A percentile compares a stretch with the other conserved stretches of the same genome.
Conservation (phyloP, 2,329 filamentous ascomycete genomes). For the Corynespora cassiicola region DNA sequence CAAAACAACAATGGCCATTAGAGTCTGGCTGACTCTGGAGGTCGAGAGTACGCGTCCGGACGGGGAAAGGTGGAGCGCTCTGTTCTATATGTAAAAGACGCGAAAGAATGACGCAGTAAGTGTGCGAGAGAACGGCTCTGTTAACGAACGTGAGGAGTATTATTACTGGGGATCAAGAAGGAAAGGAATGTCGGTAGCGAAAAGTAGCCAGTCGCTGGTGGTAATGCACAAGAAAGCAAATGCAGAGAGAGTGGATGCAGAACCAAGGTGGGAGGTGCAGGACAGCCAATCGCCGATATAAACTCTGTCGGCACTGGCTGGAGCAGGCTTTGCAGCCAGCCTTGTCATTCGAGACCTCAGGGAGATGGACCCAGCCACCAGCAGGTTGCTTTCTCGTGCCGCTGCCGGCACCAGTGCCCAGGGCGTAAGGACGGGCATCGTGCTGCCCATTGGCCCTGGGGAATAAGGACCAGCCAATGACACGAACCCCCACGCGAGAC, state of each 20-base stretch:
- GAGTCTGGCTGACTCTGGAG: conserved; percentile 28
- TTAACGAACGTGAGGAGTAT: conserved; percentile 12
- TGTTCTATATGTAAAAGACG: conserved; percentile 4
- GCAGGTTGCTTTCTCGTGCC: conserved; percentile 20
- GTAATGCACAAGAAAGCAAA: conserved; percentile 28
- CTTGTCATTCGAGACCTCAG: conserved; percentile 23
- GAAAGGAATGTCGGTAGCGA: conserved; percentile 28
- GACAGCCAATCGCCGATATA: conserved; percentile 29
- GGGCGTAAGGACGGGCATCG: not conserved
- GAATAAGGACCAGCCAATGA: conserved; percentile 18
- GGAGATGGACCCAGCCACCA: conserved; percentile 40
- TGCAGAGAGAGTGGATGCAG: conserved; percentile 23
- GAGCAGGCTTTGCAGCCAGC: conserved; percentile 25
- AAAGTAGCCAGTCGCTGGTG: conserved; percentile 28
- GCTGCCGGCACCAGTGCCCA: not conserved
- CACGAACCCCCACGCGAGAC: conserved; percentile 19
- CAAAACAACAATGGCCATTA: conserved; percentile 28
- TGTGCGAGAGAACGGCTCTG: conserved; percentile 19
- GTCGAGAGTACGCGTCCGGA: conserved; percentile 1
- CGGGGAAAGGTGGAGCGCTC: conserved; percentile 12
- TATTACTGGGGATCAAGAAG: not conserved
- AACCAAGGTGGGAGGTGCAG: conserved; percentile 11
- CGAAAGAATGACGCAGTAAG: conserved; percentile 19
- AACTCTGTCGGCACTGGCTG: conserved; percentile 21
- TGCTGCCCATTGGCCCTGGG: not conserved